Conservation (phyloP, 257 asterid species). For the Solanum chiquidenum region DNA sequence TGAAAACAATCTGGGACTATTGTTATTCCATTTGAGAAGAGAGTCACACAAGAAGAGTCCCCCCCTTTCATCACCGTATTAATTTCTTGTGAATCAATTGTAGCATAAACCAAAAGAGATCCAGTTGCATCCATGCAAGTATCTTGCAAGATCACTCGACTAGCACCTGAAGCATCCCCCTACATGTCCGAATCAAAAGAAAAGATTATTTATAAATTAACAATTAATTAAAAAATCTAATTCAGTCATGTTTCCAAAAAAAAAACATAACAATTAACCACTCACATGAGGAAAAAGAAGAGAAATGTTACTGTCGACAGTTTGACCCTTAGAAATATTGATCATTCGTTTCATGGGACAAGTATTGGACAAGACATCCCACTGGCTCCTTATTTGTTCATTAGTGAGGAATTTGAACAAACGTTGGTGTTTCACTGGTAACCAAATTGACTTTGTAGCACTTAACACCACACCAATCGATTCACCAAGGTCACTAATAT, state of each 20-base stretch:
- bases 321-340: constrained; percentile 45
- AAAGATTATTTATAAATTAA: constrained; percentile 15
- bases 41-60: background rate
- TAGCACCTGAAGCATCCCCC: constrained; percentile 17
- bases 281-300: constrained; percentile 16
- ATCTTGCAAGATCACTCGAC: constrained; percentile 20
- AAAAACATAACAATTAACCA: background rate
- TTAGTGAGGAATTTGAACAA: constrained; percentile 14
- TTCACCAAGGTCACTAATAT: constrained; percentile 48
- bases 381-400: constrained; percentile 41
- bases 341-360: constrained; percentile 44
- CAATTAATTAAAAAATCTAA: constrained; percentile 1
- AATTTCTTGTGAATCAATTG: background rate
- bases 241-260: background rate
- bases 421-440: constrained; percentile 31
- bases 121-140: background rate
- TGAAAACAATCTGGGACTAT: too few species aligned
- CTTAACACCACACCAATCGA: constrained; percentile 64
- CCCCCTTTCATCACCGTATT: background rate
- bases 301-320: constrained; percentile 34
- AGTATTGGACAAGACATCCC: constrained; percentile 53
- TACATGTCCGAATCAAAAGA: constrained; percentile 7
- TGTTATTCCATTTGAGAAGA: background rate
- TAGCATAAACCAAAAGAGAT: too few species aligned
- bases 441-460: constrained; percentile 52